Conservation (phyloP, 345 rosid genomes). For the Rhodomyrtus tomentosa region DNA sequence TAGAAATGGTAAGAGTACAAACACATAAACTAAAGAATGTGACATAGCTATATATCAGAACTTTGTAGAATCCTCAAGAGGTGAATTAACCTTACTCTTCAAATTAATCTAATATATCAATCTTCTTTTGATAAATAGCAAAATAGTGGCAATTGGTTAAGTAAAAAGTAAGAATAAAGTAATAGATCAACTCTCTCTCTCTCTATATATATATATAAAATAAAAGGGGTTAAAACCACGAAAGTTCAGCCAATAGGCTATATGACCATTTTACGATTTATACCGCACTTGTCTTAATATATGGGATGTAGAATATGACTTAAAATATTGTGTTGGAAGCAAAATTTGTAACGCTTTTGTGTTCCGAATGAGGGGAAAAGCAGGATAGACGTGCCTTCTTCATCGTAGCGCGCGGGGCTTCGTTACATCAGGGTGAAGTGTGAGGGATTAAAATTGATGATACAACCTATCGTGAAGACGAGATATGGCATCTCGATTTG, state of each 20-base stretch:
- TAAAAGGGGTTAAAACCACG: background rate
- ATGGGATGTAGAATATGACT: background rate
- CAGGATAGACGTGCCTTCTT: background rate
- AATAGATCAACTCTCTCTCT: background rate
- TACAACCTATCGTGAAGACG: too few relatives aligned
- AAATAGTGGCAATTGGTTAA: background rate
- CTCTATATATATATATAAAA: too few relatives aligned
- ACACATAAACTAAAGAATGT: background rate
- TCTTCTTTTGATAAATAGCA: too few relatives aligned
- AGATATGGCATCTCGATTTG: too few relatives aligned
- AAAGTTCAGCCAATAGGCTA: background rate
- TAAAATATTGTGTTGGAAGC: background rate
- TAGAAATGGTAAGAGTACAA: background rate
- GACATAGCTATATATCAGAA: background rate
- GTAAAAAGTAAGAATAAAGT: background rate
- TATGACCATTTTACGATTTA: background rate
- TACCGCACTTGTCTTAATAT: background rate
- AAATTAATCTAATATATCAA: background rate
- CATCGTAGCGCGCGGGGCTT: background rate
- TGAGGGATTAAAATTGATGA: too few relatives aligned
- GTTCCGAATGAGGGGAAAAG: background rate
- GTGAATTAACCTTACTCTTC: background rate
- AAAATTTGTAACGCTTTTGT: background rate
- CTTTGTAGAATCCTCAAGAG: background rate
- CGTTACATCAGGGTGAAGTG: too few relatives aligned